phyloP scores from a whole-genome alignment of 768 basidiomycete species.

The Tylopilus rubrobrunneus region DNA sequence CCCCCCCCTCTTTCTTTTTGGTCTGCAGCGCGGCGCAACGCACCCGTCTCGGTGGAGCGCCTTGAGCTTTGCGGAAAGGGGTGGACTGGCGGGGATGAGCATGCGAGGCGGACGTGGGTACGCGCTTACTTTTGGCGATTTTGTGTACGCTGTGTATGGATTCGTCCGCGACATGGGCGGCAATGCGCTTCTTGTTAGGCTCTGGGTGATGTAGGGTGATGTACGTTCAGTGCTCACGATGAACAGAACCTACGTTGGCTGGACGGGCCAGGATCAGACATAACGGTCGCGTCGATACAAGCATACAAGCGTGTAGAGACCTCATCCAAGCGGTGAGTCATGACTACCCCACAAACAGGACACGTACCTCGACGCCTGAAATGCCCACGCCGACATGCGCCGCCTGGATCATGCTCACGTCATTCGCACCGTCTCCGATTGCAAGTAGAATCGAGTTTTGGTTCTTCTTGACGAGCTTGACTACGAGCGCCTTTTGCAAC shows the following conservation, averaged over 20 bases:
- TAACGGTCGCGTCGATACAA: background rate
- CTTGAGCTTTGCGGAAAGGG: conserved; percentile 54
- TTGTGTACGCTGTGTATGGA: conserved; percentile 18
- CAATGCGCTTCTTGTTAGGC: conserved; percentile 16
- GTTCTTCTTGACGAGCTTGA: conserved; percentile 98
- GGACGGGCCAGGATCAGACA: conserved; percentile 17
- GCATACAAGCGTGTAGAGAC: too few relatives aligned
- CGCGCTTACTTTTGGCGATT: conserved; percentile 25
- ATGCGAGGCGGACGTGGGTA: background rate
- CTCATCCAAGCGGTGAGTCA: too few relatives aligned
- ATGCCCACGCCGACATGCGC: conserved; percentile 98
- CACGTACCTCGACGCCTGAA: conserved; percentile 86
- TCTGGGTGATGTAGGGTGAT: conserved; percentile 29
- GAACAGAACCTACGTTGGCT: conserved; percentile 12
- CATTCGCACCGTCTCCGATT: conserved; percentile 97
- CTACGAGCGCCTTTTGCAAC: conserved; percentile 94
- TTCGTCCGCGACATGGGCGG: conserved; percentile 10
- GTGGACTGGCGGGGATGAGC: conserved; percentile 31
- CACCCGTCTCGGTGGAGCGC: conserved; percentile 60
- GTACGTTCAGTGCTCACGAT: background rate
- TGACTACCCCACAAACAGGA: background rate
- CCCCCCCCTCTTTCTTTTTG: too few relatives aligned
- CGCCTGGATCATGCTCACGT: conserved; percentile 99
- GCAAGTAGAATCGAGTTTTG: conserved; percentile 90
- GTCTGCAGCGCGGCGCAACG: conserved; percentile 12